These are phyloP conservation scores for Bidens hawaiensis DNA, from an alignment of 140 eudicot genomes.

Conservation along the genomic window DNA sequence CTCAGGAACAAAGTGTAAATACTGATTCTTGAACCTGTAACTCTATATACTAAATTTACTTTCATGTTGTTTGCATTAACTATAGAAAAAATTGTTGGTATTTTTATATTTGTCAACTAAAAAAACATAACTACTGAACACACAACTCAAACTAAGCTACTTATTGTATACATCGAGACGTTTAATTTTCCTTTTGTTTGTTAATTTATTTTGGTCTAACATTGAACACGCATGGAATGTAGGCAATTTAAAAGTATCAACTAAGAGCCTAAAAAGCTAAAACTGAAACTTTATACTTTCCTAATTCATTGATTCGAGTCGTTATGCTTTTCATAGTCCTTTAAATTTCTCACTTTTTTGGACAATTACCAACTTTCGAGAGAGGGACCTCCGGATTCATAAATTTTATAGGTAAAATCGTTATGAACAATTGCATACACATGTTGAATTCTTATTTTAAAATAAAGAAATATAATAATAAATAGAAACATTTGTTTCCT, in stretches of 20 bases:
- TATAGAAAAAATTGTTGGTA: not conserved
- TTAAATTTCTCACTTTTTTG: slow-evolving; percentile 19
- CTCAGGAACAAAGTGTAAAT: too few relatives aligned
- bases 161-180: not conserved
- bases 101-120: not conserved
- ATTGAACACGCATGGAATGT: slow-evolving; percentile 25
- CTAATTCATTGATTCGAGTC: slow-evolving; percentile 25
- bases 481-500: too few relatives aligned
- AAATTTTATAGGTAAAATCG: not conserved
- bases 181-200: not conserved
- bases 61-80: not conserved
- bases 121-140: not conserved
- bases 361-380: slow-evolving; percentile 15
- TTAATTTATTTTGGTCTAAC: not conserved
- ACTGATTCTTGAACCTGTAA: too few relatives aligned
- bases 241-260: slow-evolving; percentile 9
- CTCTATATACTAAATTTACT: too few relatives aligned
- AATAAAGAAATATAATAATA: too few relatives aligned
- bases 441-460: not conserved
- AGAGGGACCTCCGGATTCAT: slow-evolving; percentile 2
- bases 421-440: not conserved
- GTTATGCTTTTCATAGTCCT: slow-evolving; percentile 25
- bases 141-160: not conserved
- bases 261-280: slow-evolving; percentile 27
- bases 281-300: slow-evolving; percentile 26